These are phyloP conservation scores for Selaginella moellendorffii DNA, from an alignment of 75 land plant genomes.

Conservation along the genomic window DNA sequence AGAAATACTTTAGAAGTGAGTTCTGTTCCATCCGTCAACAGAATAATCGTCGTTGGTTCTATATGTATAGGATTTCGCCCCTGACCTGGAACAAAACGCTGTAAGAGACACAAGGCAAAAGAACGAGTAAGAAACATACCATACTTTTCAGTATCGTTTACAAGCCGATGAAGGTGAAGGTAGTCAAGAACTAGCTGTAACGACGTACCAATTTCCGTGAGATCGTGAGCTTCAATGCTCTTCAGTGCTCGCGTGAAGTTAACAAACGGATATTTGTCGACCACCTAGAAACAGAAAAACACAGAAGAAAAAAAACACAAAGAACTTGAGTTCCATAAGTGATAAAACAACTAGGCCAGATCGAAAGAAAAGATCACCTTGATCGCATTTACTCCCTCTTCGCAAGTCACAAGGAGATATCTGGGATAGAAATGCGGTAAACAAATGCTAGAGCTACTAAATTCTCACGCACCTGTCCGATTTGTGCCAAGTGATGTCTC, in stretches of 20 bases:
- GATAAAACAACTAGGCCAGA: conserved; percentile 6
- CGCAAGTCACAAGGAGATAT: conserved; percentile 25
- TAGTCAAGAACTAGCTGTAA: conserved; percentile 15
- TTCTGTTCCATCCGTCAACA: conserved; percentile 27
- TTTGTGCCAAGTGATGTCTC: conserved; percentile 20
- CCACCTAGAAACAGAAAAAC: conserved; percentile 15
- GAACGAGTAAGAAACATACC: conserved; percentile 13
- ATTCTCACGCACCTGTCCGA: conserved; percentile 13
- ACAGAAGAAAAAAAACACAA: conserved; percentile 2
- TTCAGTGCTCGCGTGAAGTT: conserved; percentile 26
- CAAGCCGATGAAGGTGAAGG: conserved; percentile 22
- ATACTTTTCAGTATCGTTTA: conserved; percentile 18
- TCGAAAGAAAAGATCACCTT: conserved; percentile 14
- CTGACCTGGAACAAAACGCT: conserved; percentile 18
- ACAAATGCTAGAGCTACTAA: not conserved
- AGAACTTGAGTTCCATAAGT: conserved; percentile 4
- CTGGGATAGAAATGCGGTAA: conserved; percentile 10
- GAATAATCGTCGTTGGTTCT: conserved; percentile 21
- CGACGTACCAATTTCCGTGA: conserved; percentile 19
- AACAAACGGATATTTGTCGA: conserved; percentile 23
- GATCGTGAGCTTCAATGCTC: conserved; percentile 23
- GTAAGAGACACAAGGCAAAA: not conserved
- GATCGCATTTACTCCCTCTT: conserved; percentile 18
- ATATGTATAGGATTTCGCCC: conserved; percentile 19
- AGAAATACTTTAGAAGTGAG: conserved; percentile 17